Percentiles rank a stretch among this genome's conserved stretches.
Evolutionary conservation across 345 rosid genomes (phyloP).

Genomic region (Limnanthes douglasii): DNA sequence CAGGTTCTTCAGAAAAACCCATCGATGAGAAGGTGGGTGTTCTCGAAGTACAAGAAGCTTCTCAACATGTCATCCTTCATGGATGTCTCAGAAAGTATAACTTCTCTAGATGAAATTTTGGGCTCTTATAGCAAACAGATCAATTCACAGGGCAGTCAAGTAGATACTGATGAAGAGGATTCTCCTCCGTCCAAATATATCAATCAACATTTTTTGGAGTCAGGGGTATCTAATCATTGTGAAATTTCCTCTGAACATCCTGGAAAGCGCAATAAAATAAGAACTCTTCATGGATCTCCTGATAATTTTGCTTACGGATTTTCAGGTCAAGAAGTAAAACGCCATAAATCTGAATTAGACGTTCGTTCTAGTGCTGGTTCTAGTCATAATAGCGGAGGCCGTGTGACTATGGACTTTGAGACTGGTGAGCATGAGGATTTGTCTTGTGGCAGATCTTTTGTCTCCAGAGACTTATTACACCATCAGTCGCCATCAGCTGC

Average conservation of each 20-base stretch:
- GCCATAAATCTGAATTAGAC: conserved; percentile 25
- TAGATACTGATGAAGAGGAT: conserved; percentile 52
- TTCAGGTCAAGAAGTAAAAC: conserved; percentile 24
- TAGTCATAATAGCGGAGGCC: conserved; percentile 40
- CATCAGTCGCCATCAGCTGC: conserved; percentile 59
- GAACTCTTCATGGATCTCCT: conserved; percentile 9
- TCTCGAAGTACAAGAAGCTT: conserved; percentile 41
- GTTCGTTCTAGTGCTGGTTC: conserved; percentile 33
- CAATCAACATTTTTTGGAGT: conserved; percentile 12
- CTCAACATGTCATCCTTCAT: conserved; percentile 30
- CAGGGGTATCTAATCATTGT: conserved; percentile 18
- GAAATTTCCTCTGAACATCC: conserved; percentile 17
- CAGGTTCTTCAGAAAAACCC: conserved; percentile 53
- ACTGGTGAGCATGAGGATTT: conserved; percentile 49
- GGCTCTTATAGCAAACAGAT: conserved; percentile 24
- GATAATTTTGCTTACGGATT: conserved; percentile 12
- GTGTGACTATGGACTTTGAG: conserved; percentile 56
- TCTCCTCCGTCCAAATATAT: conserved; percentile 15
- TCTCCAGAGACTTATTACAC: conserved; percentile 35
- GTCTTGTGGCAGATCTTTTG: conserved; percentile 45
- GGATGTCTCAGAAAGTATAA: conserved; percentile 24
- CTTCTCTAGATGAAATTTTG: conserved; percentile 43
- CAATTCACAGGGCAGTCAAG: conserved; percentile 29
- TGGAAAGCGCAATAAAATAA: conserved; percentile 14
- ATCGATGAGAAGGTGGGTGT: conserved; percentile 56